phyloP scores from a whole-genome alignment of 441 rosid genomes.

The Syzygium malaccense region DNA sequence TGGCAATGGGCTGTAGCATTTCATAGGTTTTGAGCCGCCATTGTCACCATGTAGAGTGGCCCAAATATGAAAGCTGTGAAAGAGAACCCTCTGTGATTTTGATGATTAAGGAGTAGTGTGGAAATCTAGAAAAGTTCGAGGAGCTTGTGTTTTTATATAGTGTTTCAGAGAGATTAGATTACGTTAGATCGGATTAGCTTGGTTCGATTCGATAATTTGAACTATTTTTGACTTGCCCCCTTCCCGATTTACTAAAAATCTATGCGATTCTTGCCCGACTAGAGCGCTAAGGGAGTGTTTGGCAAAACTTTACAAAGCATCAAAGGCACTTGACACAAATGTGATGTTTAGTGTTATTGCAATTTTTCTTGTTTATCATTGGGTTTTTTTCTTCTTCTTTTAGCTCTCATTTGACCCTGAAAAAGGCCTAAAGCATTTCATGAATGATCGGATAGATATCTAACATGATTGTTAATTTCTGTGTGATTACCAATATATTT shows the following conservation, averaged over 20 bases:
- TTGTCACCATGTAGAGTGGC: background rate
- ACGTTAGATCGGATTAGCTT: background rate
- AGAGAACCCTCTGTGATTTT: background rate
- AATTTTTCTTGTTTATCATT: background rate
- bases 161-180: background rate
- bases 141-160: background rate
- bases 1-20: background rate
- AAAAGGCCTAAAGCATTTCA: background rate
- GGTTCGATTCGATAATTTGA: background rate
- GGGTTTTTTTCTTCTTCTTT: background rate
- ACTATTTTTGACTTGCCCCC: background rate
- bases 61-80: background rate
- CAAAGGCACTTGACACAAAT: background rate
- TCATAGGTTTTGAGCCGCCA: background rate
- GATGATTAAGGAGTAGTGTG: background rate
- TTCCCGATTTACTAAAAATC: background rate
- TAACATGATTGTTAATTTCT: background rate
- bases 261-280: background rate
- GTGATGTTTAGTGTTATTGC: background rate
- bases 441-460: background rate
- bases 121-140: background rate
- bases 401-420: background rate
- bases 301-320: background rate
- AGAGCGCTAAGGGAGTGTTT: background rate
- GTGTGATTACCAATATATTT: background rate